Evolutionary conservation across 345 rosid genomes (phyloP), one percentile per base, ranked within the genome.

Genomic region (Leavenworthia alabamica): DNA sequence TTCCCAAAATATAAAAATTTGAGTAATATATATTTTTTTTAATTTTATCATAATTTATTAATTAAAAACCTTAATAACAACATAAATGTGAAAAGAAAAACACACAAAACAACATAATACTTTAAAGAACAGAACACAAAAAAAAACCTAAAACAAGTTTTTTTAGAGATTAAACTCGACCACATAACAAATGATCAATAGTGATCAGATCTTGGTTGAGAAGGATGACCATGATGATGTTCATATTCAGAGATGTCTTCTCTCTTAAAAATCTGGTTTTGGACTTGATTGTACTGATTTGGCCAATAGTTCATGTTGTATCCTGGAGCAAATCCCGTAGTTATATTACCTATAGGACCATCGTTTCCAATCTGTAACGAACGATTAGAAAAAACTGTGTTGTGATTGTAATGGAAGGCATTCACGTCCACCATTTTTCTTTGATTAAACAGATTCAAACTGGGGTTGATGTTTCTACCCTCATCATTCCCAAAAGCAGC

Each of bases 201-300:
- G 8, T 42, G 27, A 68, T n/a, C 73, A 51, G 45, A 10, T 12
- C 66, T 4, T 2, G 66, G 14, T 4, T 31, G 28, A 22, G 44
- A 37, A 41, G 52, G 66, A 24, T 16, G 51, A 17, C 44, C 52
- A 40, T 39, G 60, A 5, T 15, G 52, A 39, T 41, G 51, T 8
- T 59, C 66, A 68, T 60, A 51, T 16, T 36, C 73, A 24, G 47
- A 17, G 11, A 23, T 9, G 43, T 42, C 19, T 24, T 68, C 54
- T 11, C 4, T 43, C 14, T 59, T 50, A 2, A 43, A 59, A 32
- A 8, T 10, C 7, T 31, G 65, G 7, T 27, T 13, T 2, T 31
- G 65, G 7, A 19, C 10, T 1, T 11, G 73, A 12, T 51, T n/a
- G 7, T 7, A 22, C 6, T 22, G 28, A 24, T 24, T 19, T 7